These are phyloP conservation scores for Dictyostelium capitatum DNA, from an alignment of 78 protist species.

Conservation along the genomic window DNA sequence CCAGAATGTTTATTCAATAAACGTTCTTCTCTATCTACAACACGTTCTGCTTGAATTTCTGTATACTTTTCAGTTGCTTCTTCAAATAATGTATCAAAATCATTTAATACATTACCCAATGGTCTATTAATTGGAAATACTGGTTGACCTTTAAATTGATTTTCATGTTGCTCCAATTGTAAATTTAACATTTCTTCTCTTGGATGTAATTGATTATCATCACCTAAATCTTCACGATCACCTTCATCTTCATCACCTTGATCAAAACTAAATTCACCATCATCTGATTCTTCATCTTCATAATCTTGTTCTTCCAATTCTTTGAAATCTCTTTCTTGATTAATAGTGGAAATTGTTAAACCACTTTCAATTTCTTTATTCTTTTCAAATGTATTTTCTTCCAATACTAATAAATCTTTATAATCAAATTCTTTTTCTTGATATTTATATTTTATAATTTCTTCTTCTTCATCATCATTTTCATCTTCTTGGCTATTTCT, in stretches of 20 bases:
- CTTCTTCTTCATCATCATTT: neutral
- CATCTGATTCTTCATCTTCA: slow-evolving; percentile 13
- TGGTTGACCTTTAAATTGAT: neutral
- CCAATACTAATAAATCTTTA: slow-evolving; percentile 16
- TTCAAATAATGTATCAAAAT: slow-evolving; percentile 18
- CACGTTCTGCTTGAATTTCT: neutral
- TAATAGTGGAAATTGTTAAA: neutral
- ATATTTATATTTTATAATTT: neutral
- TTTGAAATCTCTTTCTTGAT: slow-evolving; percentile 7
- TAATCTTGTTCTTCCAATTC: slow-evolving; percentile 15
- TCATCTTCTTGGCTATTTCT: neutral
- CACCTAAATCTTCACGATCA: slow-evolving; percentile 9
- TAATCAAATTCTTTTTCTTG: slow-evolving; percentile 26
- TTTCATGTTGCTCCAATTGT: slow-evolving; percentile 2
- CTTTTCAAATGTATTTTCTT: neutral
- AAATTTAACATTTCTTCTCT: slow-evolving; percentile 3
- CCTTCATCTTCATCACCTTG: slow-evolving; percentile 28
- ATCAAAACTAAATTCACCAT: neutral
- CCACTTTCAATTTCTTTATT: neutral
- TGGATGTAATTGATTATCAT: neutral
- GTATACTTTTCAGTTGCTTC: neutral
- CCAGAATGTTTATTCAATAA: slow-evolving; percentile 14
- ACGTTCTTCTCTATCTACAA: slow-evolving; percentile 47
- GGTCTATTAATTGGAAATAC: slow-evolving; percentile 7
- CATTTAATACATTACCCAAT: neutral